Evolutionary conservation across 2,329 filamentous ascomycete genomes (phyloP), one percentile per base, ranked within the genome.

Genomic region (Alternaria brassicicola): DNA sequence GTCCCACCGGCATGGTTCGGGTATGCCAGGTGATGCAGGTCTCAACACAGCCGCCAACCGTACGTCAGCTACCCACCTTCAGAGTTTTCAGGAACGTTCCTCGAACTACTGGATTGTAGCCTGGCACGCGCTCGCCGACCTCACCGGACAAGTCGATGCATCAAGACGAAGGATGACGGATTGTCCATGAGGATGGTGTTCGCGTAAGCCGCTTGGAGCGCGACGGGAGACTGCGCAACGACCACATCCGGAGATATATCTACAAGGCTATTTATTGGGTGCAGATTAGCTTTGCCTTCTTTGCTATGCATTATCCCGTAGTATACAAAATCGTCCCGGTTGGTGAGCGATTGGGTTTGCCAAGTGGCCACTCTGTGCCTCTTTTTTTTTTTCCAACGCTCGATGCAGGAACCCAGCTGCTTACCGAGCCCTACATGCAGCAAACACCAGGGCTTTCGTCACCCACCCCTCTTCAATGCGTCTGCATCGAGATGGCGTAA

Each of bases 11-110:
- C 53, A 39, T 69, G 71, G 69, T 62, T 72, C 67, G 69, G 69
- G 68, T 61, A 53, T 66, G 64, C 67, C 72, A 72, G 69, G 63
- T 72, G 68, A 71, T 71, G 68, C 60, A 57, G 53, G 69, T 67
- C 66, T 68, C 57, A 67, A 64, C 56, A 51, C 63, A 63, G 45
- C 61, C 57, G 59, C 55, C 48, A 43, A 52, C 56, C 50, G 47
- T 57, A 62, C 58, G 52, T 57, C 47, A 64, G 66, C 69, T 61
- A 70, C 61, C 63, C 59, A 57, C 36, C 48, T 63, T 65, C 63
- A 65, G 65, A 70, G 52, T 67, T 66, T 69, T 68, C 55, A 42
- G 42, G 30, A 31, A 36, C 35, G 19, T 43, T 36, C 17, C 23
- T 33, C 33, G 43, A 46, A 38, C 35, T 19, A 39, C 43, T 31